phyloP scores from a whole-genome alignment of 1,284 basidiomycete genomes.

The Ustilago cynodontis region DNA sequence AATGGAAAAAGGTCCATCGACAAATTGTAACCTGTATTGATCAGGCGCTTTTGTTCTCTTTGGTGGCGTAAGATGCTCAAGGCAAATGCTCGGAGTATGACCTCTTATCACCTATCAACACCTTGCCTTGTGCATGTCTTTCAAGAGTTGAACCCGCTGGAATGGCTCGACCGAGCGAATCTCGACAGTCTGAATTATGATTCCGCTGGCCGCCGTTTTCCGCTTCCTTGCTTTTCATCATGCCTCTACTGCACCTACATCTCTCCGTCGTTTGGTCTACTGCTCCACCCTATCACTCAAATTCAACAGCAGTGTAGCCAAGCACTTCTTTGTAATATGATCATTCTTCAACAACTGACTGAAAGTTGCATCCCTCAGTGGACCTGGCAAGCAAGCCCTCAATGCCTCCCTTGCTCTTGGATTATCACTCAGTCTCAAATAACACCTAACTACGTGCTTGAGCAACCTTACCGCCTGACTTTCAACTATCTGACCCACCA shows the following conservation, averaged over 20 bases:
- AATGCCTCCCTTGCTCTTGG: constrained; percentile 95
- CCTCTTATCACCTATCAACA: too few species aligned
- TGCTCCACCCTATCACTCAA: constrained; percentile 74
- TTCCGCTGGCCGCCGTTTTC: too few species aligned
- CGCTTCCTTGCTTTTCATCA: not conserved
- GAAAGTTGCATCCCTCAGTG: constrained; percentile 94
- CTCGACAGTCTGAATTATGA: too few species aligned
- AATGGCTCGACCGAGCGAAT: too few species aligned
- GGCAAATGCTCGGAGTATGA: too few species aligned
- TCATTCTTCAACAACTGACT: constrained; percentile 79
- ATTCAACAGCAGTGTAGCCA: constrained; percentile 94
- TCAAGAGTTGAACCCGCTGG: too few species aligned
- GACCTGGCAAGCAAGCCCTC: constrained; percentile 95
- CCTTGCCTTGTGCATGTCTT: too few species aligned
- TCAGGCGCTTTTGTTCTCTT: too few species aligned
- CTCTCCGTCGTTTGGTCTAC: too few species aligned
- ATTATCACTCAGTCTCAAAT: constrained; percentile 95
- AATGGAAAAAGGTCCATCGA: not conserved
- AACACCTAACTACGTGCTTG: constrained; percentile 98
- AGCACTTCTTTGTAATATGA: constrained; percentile 77
- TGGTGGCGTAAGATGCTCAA: too few species aligned
- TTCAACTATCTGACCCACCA: constrained; percentile 86
- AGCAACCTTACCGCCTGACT: constrained; percentile 95
- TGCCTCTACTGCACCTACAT: not conserved
- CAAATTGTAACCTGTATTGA: not conserved